Percentiles rank a stretch among this genome's conserved stretches.
phyloP scores from a whole-genome alignment of 306 rosid genomes.

The Malus domestica region ASM211411v1 NC_041795.1:31609501-31610000 shows the following conservation, averaged over 20 bases:
- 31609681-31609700: not conserved
- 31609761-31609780: conserved; percentile 77
- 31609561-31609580: conserved; percentile 96
- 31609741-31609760: no score
- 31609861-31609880: not conserved
- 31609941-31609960: conserved; percentile 16
- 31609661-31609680: not conserved
- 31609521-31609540: conserved; percentile 65
- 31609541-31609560: conserved; percentile 79
- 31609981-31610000: conserved; percentile 58
- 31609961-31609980: conserved; percentile 25
- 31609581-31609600: conserved; percentile 92
- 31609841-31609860: conserved; percentile 70
- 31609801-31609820: conserved; percentile 89
- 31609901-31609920: conserved; percentile 7
- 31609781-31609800: conserved; percentile 66
- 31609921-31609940: conserved; percentile 2
- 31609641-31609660: not conserved
- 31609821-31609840: conserved; percentile 50
- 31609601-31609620: conserved; percentile 81
- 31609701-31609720: no score
- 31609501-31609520: conserved; percentile 97
- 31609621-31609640: conserved; percentile 59
- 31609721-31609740: no score
- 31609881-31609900: not conserved